Conservation (phyloP, 805 yeast genomes). For the Wickerhamiella brachini region DNA sequence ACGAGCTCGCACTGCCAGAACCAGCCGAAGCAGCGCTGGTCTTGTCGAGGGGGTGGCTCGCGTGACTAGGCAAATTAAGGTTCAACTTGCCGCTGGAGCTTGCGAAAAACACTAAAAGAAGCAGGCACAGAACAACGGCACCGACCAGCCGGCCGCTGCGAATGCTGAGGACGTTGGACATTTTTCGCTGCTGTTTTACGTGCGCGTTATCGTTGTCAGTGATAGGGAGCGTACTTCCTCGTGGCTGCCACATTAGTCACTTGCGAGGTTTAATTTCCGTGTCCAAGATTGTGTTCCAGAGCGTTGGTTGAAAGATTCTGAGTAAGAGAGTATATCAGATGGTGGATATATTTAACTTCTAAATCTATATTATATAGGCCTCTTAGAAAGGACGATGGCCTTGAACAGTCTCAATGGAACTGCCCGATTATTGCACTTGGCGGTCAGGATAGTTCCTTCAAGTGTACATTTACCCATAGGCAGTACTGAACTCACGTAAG, state of each 20-base stretch:
- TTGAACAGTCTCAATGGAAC: no score
- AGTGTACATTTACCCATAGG: no score
- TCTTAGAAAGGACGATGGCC: no score
- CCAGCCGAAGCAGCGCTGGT: neutral
- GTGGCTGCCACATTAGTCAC: constrained; percentile 7
- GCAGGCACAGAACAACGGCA: constrained; percentile 6
- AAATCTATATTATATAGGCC: no score
- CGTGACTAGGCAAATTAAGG: neutral
- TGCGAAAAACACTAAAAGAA: constrained; percentile 5
- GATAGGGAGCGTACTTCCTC: constrained; percentile 5
- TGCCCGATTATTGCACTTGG: no score
- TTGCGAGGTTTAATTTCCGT: neutral
- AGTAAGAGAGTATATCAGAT: no score
- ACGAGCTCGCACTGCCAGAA: neutral
- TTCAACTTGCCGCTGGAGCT: neutral
- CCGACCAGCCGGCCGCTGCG: constrained; percentile 6
- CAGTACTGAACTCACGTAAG: no score
- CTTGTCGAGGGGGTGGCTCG: neutral
- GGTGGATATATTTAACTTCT: no score
- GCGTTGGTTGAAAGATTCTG: no score
- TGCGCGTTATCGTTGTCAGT: constrained; percentile 10
- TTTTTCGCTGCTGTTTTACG: constrained; percentile 3
- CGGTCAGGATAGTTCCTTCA: no score
- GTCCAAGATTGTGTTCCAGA: no score
- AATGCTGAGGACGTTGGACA: constrained; percentile 4